Conservation (phyloP, 345 rosid species). For the Firmiana major region DNA sequence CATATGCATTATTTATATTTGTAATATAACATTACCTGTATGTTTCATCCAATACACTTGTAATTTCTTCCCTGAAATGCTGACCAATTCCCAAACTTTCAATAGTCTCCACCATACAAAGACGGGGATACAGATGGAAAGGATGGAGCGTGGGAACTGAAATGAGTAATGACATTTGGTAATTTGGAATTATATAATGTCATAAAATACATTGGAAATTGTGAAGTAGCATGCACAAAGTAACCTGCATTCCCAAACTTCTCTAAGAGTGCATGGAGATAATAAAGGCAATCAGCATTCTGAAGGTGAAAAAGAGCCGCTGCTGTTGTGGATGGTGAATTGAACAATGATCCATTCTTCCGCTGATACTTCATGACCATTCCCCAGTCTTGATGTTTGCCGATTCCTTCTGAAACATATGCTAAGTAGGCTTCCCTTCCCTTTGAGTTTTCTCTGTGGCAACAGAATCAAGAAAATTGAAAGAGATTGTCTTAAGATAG, state of each 20-base stretch:
- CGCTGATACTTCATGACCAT: slow-evolving; percentile 61
- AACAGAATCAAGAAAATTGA: slow-evolving; percentile 21
- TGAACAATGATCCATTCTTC: slow-evolving; percentile 69
- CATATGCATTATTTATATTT: neutral
- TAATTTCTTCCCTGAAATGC: slow-evolving; percentile 60
- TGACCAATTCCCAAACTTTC: slow-evolving; percentile 66
- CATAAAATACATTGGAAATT: neutral
- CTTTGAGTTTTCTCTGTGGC: slow-evolving; percentile 27
- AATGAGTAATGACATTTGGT: slow-evolving; percentile 17
- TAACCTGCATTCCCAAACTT: slow-evolving; percentile 71
- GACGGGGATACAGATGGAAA: slow-evolving; percentile 49
- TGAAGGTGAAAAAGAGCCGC: slow-evolving; percentile 54
- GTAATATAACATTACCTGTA: slow-evolving; percentile 45
- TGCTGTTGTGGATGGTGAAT: slow-evolving; percentile 91
- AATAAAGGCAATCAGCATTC: slow-evolving; percentile 54
- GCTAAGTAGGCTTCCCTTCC: slow-evolving; percentile 59
- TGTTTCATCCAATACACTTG: slow-evolving; percentile 44
- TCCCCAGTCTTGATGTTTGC: slow-evolving; percentile 55
- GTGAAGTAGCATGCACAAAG: neutral
- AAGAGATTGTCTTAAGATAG: neutral
- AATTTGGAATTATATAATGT: neutral
- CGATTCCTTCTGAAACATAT: slow-evolving; percentile 70
- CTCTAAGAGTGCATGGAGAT: slow-evolving; percentile 49
- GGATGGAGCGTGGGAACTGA: slow-evolving; percentile 84
- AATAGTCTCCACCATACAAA: slow-evolving; percentile 53